Evolutionary conservation across 2,329 filamentous ascomycete species (phyloP), one percentile per base, ranked within the genome.

Genomic region (Chaetomium strumarium): DNA sequence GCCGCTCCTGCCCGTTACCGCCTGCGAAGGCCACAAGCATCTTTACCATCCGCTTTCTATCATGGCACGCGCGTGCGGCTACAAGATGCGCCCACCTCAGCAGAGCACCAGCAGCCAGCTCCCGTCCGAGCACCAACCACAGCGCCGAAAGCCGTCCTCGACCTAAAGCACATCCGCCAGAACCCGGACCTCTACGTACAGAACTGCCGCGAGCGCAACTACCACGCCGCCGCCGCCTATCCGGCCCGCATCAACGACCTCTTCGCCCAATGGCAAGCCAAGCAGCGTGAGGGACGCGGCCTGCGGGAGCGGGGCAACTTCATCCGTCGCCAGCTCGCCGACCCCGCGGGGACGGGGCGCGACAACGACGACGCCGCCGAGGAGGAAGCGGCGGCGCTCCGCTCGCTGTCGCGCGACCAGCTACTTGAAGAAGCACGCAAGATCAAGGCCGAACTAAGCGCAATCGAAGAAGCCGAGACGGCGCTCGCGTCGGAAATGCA

Each of bases 91-190:
- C 17, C 49, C 36, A 44, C 41, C 16, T 11, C 44, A 14, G 12
- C 52, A 14, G 52, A 56, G 16, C 34, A 51, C 39, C 54, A 46
- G 41, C 50, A 44, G 29, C 45, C 49, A 10, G 12, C 49, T 9
- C 19, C 49, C 4, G 17, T 19, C 10, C 46, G 41, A 12, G 77
- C 84, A 37, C 86, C 87, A 5, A 76, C 86, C 1, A 84, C 80
- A 48, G 90, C 88, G 13, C 90, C 90, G 11, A 92, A 89, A 67
- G 82, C 88, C 24, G 79, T 79, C 43, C 79, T 95, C 60, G 87
- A 96, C 72, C 79, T 95, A 66, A 92, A 89, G 68, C 86, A 93
- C 72, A 96, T 99, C 67, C 90, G 91, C 53, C 80, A 90, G 64
- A 88, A 95, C 69, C 82, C 87, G 14, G 81, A 85, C 13, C 77